These are phyloP conservation scores for Pseudogymnoascus sp. DNA, from an alignment of 2,329 filamentous ascomycete species.

Conservation along the genomic window DNA sequence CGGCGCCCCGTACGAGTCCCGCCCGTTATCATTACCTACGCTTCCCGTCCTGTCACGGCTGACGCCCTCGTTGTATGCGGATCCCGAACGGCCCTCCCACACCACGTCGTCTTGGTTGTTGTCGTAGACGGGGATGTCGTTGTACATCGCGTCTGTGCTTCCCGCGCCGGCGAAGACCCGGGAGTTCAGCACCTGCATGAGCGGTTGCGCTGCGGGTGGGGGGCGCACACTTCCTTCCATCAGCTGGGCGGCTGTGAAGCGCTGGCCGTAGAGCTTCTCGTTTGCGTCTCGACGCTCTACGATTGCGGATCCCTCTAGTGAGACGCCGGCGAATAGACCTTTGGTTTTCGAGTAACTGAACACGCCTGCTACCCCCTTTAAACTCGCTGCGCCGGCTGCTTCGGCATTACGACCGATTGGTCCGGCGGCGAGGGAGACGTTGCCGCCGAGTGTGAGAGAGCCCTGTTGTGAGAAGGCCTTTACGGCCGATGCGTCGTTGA, in stretches of 20 bases:
- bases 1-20: constrained; percentile 42
- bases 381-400: constrained; percentile 85
- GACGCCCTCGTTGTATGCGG: constrained; percentile 61
- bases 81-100: constrained; percentile 70
- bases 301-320: constrained; percentile 84
- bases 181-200: constrained; percentile 80
- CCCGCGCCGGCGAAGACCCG: constrained; percentile 65
- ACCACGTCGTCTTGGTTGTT: constrained; percentile 73
- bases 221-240: constrained; percentile 70
- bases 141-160: constrained; percentile 69
- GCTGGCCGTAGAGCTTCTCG: constrained; percentile 84
- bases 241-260: constrained; percentile 73
- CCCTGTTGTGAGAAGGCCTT: constrained; percentile 91
- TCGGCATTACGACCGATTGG: constrained; percentile 93
- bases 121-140: constrained; percentile 86
- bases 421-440: constrained; percentile 91
- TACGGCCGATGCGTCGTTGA: constrained; percentile 85
- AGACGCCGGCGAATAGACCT: constrained; percentile 91
- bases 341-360: constrained; percentile 99
- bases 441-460: constrained; percentile 86
- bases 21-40: constrained; percentile 28
- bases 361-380: constrained; percentile 81
- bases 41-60: constrained; percentile 42
- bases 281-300: constrained; percentile 96
- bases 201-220: constrained; percentile 73